Conservation (phyloP, 129 eudicot genomes). For the Centella asiatica region DNA sequence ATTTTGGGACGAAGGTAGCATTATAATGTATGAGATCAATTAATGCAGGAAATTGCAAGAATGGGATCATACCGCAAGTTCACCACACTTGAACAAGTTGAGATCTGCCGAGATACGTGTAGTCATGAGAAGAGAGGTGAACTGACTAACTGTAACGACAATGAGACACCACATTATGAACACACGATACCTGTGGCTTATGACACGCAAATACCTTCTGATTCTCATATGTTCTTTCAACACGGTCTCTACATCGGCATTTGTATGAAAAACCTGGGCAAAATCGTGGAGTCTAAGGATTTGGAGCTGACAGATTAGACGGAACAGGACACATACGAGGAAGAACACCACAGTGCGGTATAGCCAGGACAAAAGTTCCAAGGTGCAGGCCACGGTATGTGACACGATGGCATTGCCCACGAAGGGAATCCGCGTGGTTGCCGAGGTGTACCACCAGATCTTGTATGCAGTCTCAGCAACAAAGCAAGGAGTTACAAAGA, state of each 20-base stretch:
- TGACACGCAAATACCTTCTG: slow-evolving; percentile 48
- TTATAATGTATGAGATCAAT: background rate
- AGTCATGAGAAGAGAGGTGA: slow-evolving; percentile 19
- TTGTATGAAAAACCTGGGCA: slow-evolving; percentile 54
- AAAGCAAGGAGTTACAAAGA: slow-evolving; percentile 24
- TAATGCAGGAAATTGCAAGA: background rate
- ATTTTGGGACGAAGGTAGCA: background rate
- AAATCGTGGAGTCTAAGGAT: slow-evolving; percentile 80
- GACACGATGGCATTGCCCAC: slow-evolving; percentile 13
- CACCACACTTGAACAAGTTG: slow-evolving; percentile 18
- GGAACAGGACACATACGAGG: slow-evolving; percentile 71
- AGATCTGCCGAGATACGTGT: slow-evolving; percentile 8
- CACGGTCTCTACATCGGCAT: slow-evolving; percentile 61
- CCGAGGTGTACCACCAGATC: slow-evolving; percentile 31
- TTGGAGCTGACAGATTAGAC: slow-evolving; percentile 75
- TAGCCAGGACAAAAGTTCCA: slow-evolving; percentile 21
- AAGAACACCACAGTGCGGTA: slow-evolving; percentile 21
- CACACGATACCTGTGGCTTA: slow-evolving; percentile 20
- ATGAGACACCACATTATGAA: slow-evolving; percentile 15
- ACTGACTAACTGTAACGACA: slow-evolving; percentile 17
- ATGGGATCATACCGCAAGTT: slow-evolving; percentile 9
- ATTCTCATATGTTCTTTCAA: slow-evolving; percentile 64
- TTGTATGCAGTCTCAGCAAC: slow-evolving; percentile 17
- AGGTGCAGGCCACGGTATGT: slow-evolving; percentile 9
- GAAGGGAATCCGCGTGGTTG: slow-evolving; percentile 19